These are phyloP conservation scores for Aegilops tauschii DNA, from an alignment of 176 grass and related monocot genomes.

Conservation along the genomic window DNA sequence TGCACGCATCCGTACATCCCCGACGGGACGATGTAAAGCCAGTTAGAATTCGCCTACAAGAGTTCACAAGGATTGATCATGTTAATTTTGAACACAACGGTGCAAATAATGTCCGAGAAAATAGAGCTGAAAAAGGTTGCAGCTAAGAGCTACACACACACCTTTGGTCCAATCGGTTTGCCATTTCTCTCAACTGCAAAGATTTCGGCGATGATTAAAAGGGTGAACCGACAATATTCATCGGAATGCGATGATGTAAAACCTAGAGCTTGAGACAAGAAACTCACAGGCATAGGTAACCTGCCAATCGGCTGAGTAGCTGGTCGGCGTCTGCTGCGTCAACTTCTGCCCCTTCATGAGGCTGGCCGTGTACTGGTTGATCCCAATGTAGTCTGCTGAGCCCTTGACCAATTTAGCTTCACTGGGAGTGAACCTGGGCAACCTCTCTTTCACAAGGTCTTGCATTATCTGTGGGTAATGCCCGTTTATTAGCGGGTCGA, in stretches of 20 bases:
- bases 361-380: constrained; percentile 86
- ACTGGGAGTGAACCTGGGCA: constrained; percentile 61
- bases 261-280: not conserved
- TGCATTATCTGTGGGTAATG: constrained; percentile 73
- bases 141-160: constrained; percentile 20
- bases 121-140: not conserved
- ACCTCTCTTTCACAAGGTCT: constrained; percentile 59
- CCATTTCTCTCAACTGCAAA: constrained; percentile 58
- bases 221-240: not conserved
- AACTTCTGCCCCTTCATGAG: constrained; percentile 54
- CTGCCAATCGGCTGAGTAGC: constrained; percentile 84
- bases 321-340: constrained; percentile 33
- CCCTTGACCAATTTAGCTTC: constrained; percentile 81
- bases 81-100: not conserved
- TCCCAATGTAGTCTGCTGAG: constrained; percentile 81
- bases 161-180: constrained; percentile 69
- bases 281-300: constrained; percentile 46
- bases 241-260: not conserved
- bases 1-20: constrained; percentile 85
- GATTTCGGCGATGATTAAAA: not conserved
- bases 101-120: not conserved
- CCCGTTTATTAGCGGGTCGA: constrained; percentile 80
- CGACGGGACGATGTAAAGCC: constrained; percentile 81
- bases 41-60: constrained; percentile 66
- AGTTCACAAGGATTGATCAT: not conserved